A percentile compares a stretch with the other conserved stretches of the same genome.
phyloP scores from a whole-genome alignment of 2,329 filamentous ascomycete genomes.

The Colletotrichum trifolii region DNA sequence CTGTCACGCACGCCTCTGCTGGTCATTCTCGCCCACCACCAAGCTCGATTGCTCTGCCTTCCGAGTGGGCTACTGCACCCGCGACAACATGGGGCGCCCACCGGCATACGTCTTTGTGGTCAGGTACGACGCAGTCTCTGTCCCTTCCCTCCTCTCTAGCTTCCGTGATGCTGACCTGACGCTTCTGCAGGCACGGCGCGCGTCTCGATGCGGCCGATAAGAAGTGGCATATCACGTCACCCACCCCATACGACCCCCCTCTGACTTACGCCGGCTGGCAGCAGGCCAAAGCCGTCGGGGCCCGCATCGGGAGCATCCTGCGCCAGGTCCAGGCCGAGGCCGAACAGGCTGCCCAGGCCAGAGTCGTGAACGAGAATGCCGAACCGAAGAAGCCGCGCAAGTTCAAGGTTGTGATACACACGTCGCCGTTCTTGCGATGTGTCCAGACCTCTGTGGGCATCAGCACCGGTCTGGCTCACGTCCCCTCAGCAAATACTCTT shows the following conservation, averaged over 20 bases:
- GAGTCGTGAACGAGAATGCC: conserved; percentile 37
- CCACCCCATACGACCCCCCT: conserved; percentile 94
- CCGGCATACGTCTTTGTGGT: conserved; percentile 58
- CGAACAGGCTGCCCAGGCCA: conserved; percentile 42
- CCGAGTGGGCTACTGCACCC: conserved; percentile 1
- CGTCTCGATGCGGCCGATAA: conserved; percentile 95
- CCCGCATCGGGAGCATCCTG: conserved; percentile 81
- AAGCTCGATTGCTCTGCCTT: conserved; percentile 7
- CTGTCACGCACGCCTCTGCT: conserved; percentile 15
- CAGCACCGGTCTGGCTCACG: conserved; percentile 83
- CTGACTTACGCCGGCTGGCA: conserved; percentile 95
- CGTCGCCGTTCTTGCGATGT: conserved; percentile 93
- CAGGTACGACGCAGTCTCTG: conserved; percentile 44
- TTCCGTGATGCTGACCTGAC: conserved; percentile 15
- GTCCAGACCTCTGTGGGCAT: conserved; percentile 92
- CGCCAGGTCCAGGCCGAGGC: conserved; percentile 62
- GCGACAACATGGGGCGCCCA: conserved; percentile 52
- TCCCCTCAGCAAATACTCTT: conserved; percentile 46
- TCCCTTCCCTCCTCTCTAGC: background rate
- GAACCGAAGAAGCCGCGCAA: conserved; percentile 61
- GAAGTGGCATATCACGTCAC: conserved; percentile 92
- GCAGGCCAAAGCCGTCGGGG: conserved; percentile 84
- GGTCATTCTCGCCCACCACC: conserved; percentile 5
- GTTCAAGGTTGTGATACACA: conserved; percentile 87
- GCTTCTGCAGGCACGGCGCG: conserved; percentile 77